Evolutionary conservation across 192 early-diverging fungal species (phyloP), one percentile per base, ranked within the genome.

Genomic region (Backusella mclennaniae): DNA sequence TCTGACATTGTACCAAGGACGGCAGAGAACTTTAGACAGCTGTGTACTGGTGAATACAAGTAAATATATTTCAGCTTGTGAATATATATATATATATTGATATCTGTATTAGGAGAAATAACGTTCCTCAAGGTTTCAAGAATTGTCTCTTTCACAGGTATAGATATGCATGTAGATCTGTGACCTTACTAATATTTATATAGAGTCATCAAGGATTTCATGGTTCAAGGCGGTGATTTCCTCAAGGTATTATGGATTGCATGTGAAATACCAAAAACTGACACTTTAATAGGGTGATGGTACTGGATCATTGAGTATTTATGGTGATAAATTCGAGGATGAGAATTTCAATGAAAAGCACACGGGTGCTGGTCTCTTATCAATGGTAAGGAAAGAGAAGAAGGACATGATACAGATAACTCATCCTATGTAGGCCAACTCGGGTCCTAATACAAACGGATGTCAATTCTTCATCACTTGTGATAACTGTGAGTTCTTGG

Each of bases 391-490:
- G 33, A 33, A 84, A 69, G 14, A 5, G 39, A 21, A 31, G 39
- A 56, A 11, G 1, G 41, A 53, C 5, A 8, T 0, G n/a, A 23
- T 26, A 26, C 42, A 42, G 9, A 38, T 81, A 76, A 12, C 21
- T 29, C 17, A 42, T 63, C 14, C 33, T 36, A 17, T 17, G 29
- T 42, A 92, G 91, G 94, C 95, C 39, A 96, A 96, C 77, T 90
- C 87, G 59, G 96, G 96, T 17, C 87, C 92, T 6, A 90, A 96
- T 76, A 91, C 91, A 31, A 97, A 97, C 70, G 96, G 96, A 71
- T 95, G 92, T 75, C 93, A 95, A 87, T 97, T 97, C 79, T 97
- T 97, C 70, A 94, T 97, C 36, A 97, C 96, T 1, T 95, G 94
- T 74, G 92, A 90, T 29, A 93, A 93, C 73, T 91, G 90, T 73